Evolutionary conservation across 2,329 filamentous ascomycete genomes (phyloP), one percentile per base, ranked within the genome.

Genomic region (Aspergillus amoenus): DNA sequence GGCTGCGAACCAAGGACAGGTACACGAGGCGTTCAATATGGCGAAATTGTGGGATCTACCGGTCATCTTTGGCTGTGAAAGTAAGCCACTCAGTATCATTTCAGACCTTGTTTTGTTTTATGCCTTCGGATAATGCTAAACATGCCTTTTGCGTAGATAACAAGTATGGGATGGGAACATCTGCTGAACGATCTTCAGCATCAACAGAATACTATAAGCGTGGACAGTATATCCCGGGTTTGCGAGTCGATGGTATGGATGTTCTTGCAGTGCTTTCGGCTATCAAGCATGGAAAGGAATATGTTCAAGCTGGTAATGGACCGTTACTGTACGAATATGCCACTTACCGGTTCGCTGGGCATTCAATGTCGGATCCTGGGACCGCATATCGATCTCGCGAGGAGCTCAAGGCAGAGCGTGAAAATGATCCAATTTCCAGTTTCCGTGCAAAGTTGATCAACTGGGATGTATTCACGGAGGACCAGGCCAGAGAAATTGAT

Each of bases 1-100:
- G 81, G 93, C 93, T 63, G 90, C 88, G 82, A 97, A 97, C 82
- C 93, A 97, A 82, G 93, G 93, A 60, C 93, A 97, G 79, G 93
- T 97, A 66, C 97, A 97, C 72, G 93, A 97, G 84, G 91, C 93
- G 58, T 97, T 93, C 85, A 97, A 97, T 86, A 97, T 97, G 93
- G 93, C 93, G 60, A 97, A 97, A 84, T 86, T 97, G 65, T 97
- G 93, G 93, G 91, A 93, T 68, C 82, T 97, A 49, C 93, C 93
- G 49, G 84, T 93, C 64, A 88, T 97, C 65, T 97, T 97, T 73
- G 91, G 90, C 66, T 97, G 93, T 78, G 93, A 97, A 83, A 97
- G 92, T 96, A 81, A 77, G 91, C 85, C 50, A 54, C 17, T 18
- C 34, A 96, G 8, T 21, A 24, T 15, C n/a, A 18, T 32, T 37